A percentile compares a stretch with the other conserved stretches of the same genome.
These are phyloP conservation scores for Aspergillus brunneoviolaceus DNA, from an alignment of 2,329 filamentous ascomycete species.

Conservation along the genomic window DNA sequence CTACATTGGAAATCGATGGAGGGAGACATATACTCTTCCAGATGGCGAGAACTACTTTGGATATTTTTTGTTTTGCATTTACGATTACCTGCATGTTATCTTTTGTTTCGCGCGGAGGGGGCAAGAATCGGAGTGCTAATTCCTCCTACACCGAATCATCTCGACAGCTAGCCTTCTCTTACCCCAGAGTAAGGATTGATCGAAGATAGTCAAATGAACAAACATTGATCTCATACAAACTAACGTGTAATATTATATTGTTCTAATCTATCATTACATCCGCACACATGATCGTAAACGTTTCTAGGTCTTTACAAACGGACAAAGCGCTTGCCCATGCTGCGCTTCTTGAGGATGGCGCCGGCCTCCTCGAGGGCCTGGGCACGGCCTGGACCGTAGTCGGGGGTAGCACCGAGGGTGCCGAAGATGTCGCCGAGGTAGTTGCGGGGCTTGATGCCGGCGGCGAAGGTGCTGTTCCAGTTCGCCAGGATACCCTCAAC, in stretches of 20 bases:
- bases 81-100: too few species aligned
- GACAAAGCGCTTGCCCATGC: not conserved
- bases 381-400: slow-evolving; percentile 54
- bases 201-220: too few species aligned
- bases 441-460: slow-evolving; percentile 60
- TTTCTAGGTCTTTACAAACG: not conserved
- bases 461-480: slow-evolving; percentile 61
- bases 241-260: not conserved
- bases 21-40: too few species aligned
- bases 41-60: too few species aligned
- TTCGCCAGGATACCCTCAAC: slow-evolving; percentile 61
- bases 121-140: too few species aligned
- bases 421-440: slow-evolving; percentile 73
- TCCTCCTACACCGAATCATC: too few species aligned
- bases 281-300: not conserved
- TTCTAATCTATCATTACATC: not conserved
- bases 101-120: too few species aligned
- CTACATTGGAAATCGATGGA: too few species aligned
- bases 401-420: slow-evolving; percentile 62
- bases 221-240: not conserved
- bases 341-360: not conserved
- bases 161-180: too few species aligned
- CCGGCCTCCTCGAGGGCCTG: not conserved
- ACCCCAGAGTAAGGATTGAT: too few species aligned
- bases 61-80: too few species aligned